Base-by-base conservation (phyloP, 768 basidiomycete genomes). In the Terana coerulea region DNA sequence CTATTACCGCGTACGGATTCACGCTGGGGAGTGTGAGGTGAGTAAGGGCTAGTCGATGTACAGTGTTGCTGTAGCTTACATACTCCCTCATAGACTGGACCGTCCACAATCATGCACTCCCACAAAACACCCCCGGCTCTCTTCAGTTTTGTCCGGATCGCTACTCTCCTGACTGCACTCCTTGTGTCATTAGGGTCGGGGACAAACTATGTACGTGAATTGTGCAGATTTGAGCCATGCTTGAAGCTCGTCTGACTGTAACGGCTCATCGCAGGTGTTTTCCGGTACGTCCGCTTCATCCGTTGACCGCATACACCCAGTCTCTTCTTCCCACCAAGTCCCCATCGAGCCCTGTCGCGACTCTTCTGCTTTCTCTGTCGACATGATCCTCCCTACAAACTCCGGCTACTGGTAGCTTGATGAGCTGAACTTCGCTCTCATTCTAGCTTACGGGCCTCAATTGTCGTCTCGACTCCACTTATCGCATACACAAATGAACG, bases 371-470 rank as follows among this genome's bases (percentile, higher is more conserved):
- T n/a, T n/a, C n/a, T n/a, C n/a, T n/a, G n/a, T n/a, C n/a, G n/a
- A n/a, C n/a, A n/a, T n/a, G n/a, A n/a, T n/a, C n/a, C n/a, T n/a
- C n/a, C n/a, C n/a, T n/a, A n/a, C n/a, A n/a, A n/a, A n/a, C 8
- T 19, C 24, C 5, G 25, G 8, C 26, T 12, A 26, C 14, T 25
- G 3, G 8, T 37, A 14, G 14, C 9, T 10, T 41, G 26, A 12
- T 11, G 12, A 31, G 6, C 25, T n/a, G 30, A 10, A 31, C 25
- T 17, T 22, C 39, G 3, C 15, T 17, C 25, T 36, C 60, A 30
- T 30, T 53, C 1, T 54, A 84, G 92, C 91, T 17, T 97, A 94
- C 64, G 82, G 88, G 1, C 92, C 93, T 0, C 92, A 95, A 64
- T 77, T 95, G 4, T 89, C 88, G 1, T 69, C 82, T n/a, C 79